A percentile compares a stretch with the other conserved stretches of the same genome.
Conservation (phyloP, 352 stramenopile species). For the Globisporangium spinosum region DNA sequence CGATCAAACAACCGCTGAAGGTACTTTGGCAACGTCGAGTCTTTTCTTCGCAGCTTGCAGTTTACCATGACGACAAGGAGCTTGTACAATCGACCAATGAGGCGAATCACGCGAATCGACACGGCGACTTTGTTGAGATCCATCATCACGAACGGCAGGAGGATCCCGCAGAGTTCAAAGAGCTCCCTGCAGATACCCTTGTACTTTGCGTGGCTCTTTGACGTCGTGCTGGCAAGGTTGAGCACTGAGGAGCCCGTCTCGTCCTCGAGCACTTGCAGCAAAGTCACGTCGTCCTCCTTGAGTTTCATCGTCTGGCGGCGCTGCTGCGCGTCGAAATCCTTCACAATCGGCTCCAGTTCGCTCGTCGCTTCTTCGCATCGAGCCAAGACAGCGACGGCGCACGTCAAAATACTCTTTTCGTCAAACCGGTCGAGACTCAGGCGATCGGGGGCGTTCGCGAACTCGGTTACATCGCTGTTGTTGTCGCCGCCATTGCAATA, state of each 20-base stretch:
- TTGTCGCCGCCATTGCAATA: constrained; percentile 31
- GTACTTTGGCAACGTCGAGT: constrained; percentile 35
- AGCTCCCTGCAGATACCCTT: constrained; percentile 32
- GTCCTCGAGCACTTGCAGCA: constrained; percentile 37
- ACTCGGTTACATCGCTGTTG: constrained; percentile 11
- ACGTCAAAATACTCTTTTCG: constrained; percentile 33
- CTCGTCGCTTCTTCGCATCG: constrained; percentile 30
- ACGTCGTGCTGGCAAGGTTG: constrained; percentile 16
- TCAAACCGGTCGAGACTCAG: constrained; percentile 26
- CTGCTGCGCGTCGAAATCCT: constrained; percentile 34
- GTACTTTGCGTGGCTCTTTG: constrained; percentile 22
- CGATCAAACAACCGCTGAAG: constrained; percentile 47
- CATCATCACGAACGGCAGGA: constrained; percentile 49
- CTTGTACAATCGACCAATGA: constrained; percentile 52
- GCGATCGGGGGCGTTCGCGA: constrained; percentile 7
- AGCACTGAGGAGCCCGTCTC: constrained; percentile 31
- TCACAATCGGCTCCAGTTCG: constrained; percentile 30
- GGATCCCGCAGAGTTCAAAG: constrained; percentile 32
- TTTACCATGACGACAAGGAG: constrained; percentile 37
- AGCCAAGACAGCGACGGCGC: constrained; percentile 28
- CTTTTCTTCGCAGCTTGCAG: constrained; percentile 40
- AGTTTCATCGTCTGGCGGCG: constrained; percentile 34
- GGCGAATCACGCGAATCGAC: constrained; percentile 40
- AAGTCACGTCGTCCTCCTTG: constrained; percentile 33
- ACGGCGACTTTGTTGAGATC: constrained; percentile 30